Conservation (phyloP, 352 stramenopile genomes). For the Phytophthora vignae region DNA sequence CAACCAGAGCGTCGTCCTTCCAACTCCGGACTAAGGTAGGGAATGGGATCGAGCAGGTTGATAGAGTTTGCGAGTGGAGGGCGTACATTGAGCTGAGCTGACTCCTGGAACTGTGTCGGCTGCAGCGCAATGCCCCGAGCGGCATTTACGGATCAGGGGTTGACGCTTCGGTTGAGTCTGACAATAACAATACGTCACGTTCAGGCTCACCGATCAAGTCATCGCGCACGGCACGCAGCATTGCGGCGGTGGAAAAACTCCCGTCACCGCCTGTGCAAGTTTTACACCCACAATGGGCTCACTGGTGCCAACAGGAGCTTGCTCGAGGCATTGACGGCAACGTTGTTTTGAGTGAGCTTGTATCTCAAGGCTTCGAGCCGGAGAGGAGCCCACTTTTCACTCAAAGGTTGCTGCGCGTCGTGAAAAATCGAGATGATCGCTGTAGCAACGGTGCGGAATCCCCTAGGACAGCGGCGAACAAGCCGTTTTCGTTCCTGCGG, state of each 20-base stretch:
- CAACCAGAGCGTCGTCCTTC: slow-evolving; percentile 56
- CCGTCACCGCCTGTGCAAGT: slow-evolving; percentile 27
- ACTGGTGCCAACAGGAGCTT: slow-evolving; percentile 74
- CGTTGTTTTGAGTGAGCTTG: slow-evolving; percentile 64
- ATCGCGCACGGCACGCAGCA: slow-evolving; percentile 30
- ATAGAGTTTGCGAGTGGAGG: background rate
- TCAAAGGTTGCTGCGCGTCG: slow-evolving; percentile 49
- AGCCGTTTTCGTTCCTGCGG: slow-evolving; percentile 56
- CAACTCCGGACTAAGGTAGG: slow-evolving; percentile 55
- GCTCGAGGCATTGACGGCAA: slow-evolving; percentile 63
- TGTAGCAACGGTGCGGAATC: slow-evolving; percentile 37
- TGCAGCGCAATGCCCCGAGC: slow-evolving; percentile 47
- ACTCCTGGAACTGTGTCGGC: slow-evolving; percentile 21
- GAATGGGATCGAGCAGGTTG: background rate
- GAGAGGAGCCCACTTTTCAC: slow-evolving; percentile 64
- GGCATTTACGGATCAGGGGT: slow-evolving; percentile 50
- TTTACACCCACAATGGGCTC: slow-evolving; percentile 68
- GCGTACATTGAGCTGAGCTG: background rate
- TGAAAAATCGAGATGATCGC: slow-evolving; percentile 41
- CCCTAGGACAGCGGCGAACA: slow-evolving; percentile 25
- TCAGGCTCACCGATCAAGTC: slow-evolving; percentile 22
- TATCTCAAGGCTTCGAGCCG: slow-evolving; percentile 56
- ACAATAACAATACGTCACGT: slow-evolving; percentile 11
- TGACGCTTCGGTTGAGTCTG: background rate
- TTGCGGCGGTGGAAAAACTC: slow-evolving; percentile 33